These are phyloP conservation scores for Pestalotiopsis sp. DNA, from an alignment of 2,329 filamentous ascomycete genomes.

Conservation along the genomic window DNA sequence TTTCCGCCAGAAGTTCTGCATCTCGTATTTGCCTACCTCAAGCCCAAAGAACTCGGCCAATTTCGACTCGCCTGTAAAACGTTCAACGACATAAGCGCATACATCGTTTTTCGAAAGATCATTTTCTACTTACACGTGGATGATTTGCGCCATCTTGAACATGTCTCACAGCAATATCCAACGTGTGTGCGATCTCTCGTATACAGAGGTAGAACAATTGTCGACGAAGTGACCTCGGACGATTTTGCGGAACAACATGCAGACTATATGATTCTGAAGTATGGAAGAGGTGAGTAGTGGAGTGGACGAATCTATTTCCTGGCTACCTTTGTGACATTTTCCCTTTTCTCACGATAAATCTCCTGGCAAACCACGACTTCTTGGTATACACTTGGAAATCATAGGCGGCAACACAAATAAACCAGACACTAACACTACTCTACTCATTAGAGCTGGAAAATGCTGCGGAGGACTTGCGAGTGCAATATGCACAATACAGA, in stretches of 20 bases:
- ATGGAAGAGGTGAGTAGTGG: neutral
- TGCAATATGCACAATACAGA: neutral
- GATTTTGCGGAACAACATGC: neutral
- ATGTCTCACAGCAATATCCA: conserved; percentile 23
- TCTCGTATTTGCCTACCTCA: conserved; percentile 25
- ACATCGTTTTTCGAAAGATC: conserved; percentile 41
- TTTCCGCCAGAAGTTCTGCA: conserved; percentile 22
- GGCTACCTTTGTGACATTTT: too few relatives aligned
- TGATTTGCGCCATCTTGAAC: conserved; percentile 23
- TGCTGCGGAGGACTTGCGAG: neutral
- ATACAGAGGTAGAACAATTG: conserved; percentile 21
- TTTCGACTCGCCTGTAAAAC: conserved; percentile 25
- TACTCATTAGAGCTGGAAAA: neutral
- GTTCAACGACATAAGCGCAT: conserved; percentile 24
- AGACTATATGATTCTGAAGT: neutral
- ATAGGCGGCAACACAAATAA: too few relatives aligned
- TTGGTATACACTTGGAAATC: too few relatives aligned
- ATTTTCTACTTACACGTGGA: conserved; percentile 24
- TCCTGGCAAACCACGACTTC: too few relatives aligned
- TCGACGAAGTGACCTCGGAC: neutral
- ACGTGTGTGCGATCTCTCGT: conserved; percentile 24
- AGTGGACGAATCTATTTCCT: too few relatives aligned
- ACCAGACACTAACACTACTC: too few relatives aligned
- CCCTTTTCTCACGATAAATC: too few relatives aligned
- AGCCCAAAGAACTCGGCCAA: conserved; percentile 21